Evolutionary conservation across 495 filamentous ascomycete genomes (phyloP), one percentile per base, ranked within the genome.

Genomic region (Penicillium angulare): DNA sequence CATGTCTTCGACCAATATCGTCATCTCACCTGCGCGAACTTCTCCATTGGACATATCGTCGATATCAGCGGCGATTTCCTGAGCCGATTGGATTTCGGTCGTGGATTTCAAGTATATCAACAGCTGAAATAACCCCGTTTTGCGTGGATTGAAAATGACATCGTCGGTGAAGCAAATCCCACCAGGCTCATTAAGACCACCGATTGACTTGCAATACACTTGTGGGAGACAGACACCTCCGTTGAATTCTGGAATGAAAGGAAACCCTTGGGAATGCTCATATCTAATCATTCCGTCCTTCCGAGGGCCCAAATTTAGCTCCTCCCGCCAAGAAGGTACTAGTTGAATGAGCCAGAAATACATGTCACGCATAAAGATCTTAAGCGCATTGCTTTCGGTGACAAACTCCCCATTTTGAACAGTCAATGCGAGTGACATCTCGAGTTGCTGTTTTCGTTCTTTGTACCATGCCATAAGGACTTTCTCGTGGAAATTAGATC

Each of bases 371-470:
- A 74, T 5, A 44, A 71, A 66, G 29, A 57, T 60, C 8, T 67
- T 65, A 10, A 67, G 9, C 0, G 42, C 45, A 13, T 53, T 57
- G 1, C 38, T 42, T 22, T 66, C 69, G 18, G 55, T 68, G 6
- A 68, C 63, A 46, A 69, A 60, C 1, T 59, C 45, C 0, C 70
- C 70, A 29, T 73, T 75, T 27, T 49, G 41, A 16, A 73, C 61
- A 0, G 68, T 75, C 0, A 52, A 23, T 0, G 62, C 63, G 1
- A 75, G 55, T 0, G 70, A 75, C 17, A 39, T 39, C 6, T 68
- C 64, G 0, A 72, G 56, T 45, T 73, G 70, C 38, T 75, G 72
- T 34, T 75, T 71, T 16, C 72, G 62, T 50, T 75, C 72, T 1
- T 49, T 33, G 21, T 69, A 71, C 72, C 72, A 73, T 0, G 44